These are phyloP conservation scores for Viola pubescens DNA, from an alignment of 441 rosid species.

Conservation along the genomic window DNA sequence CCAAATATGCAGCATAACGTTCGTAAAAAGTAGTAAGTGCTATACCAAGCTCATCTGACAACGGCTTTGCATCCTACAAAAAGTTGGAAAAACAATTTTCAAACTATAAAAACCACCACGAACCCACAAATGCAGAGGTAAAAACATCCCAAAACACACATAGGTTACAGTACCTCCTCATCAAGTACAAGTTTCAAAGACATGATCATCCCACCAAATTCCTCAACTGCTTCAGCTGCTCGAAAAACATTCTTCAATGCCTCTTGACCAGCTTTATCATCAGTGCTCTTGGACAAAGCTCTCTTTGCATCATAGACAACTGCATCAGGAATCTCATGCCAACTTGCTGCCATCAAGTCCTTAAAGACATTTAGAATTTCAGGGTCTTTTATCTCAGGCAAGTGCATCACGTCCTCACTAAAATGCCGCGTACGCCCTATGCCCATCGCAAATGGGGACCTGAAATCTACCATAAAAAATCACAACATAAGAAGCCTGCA, in stretches of 20 bases:
- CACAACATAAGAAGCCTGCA: neutral
- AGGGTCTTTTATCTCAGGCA: slow-evolving; percentile 55
- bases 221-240: slow-evolving; percentile 90
- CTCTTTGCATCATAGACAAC: slow-evolving; percentile 42
- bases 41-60: slow-evolving; percentile 39
- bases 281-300: slow-evolving; percentile 50
- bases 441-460: slow-evolving; percentile 32
- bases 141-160: neutral
- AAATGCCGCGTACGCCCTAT: slow-evolving; percentile 45
- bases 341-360: slow-evolving; percentile 75
- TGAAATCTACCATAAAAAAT: slow-evolving; percentile 29
- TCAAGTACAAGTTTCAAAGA: slow-evolving; percentile 82
- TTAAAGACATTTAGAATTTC: slow-evolving; percentile 54
- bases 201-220: slow-evolving; percentile 62
- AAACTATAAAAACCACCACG: neutral
- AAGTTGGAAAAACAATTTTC: neutral
- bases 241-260: slow-evolving; percentile 50
- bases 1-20: slow-evolving; percentile 59
- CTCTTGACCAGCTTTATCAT: slow-evolving; percentile 75
- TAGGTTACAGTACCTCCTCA: slow-evolving; percentile 62
- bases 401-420: slow-evolving; percentile 54
- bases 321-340: slow-evolving; percentile 61
- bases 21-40: slow-evolving; percentile 53
- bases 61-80: slow-evolving; percentile 61
- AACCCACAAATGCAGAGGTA: neutral